Percentiles rank a stretch among this genome's conserved stretches.
Conservation (phyloP, 257 asterid species). For the Eucommia ulmoides region DNA sequence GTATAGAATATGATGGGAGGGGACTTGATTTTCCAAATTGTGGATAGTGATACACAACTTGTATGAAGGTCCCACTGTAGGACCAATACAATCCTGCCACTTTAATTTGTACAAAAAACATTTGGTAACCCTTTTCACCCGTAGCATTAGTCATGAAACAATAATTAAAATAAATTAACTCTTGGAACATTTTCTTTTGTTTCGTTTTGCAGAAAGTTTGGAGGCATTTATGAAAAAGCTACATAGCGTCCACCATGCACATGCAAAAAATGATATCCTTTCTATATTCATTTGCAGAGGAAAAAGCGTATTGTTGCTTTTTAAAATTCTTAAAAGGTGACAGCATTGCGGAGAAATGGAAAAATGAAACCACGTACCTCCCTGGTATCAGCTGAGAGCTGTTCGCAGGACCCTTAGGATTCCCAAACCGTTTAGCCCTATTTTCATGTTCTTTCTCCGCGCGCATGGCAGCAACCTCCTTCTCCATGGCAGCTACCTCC, state of each 20-base stretch:
- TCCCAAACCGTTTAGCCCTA: not conserved
- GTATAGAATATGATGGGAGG: too few species aligned
- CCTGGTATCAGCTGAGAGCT: not conserved
- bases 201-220: not conserved
- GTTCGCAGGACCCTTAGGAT: not conserved
- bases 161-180: too few species aligned
- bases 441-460: not conserved
- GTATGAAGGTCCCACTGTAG: too few species aligned
- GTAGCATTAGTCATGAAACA: too few species aligned
- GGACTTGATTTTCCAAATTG: too few species aligned
- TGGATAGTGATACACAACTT: too few species aligned
- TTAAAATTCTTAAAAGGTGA: not conserved
- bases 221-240: not conserved
- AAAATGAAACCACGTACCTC: too few species aligned
- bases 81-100: too few species aligned
- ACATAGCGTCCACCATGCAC: not conserved
- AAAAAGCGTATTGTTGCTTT: not conserved
- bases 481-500: not conserved
- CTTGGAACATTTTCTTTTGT: not conserved
- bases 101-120: too few species aligned
- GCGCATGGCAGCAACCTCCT: conserved; percentile 1
- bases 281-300: not conserved
- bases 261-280: not conserved
- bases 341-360: not conserved
- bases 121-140: too few species aligned